Base-by-base conservation (phyloP, 371 early-diverging fungal species). In the Coemansia sp. region DNA sequence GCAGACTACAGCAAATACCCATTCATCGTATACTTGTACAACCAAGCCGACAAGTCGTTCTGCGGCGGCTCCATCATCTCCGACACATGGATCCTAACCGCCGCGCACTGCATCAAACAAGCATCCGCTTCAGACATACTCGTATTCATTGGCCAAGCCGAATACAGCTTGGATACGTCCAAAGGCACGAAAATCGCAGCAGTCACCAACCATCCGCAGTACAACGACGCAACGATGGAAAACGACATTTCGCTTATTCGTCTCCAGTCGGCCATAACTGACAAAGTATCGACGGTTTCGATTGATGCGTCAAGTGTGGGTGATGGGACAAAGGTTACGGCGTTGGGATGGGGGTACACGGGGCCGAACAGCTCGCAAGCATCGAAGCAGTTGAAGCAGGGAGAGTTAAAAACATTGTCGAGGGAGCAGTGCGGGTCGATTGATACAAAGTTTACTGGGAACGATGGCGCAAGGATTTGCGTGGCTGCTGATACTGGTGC, bases 301-400 rank as follows among this genome's bases (percentile, higher is more conserved):
- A 66, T 82, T 5, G 71, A 69, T 21, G 61, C 65, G 0, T 32
- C 54, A 2, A 29, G 46, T 3, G 58, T 82, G 15, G 71, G 66
- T 23, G 78, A 75, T 24, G 73, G 80, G 4, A 51, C 58, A 2
- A 59, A 48, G 9, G 67, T 80, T 6, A 73, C 70, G 9, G 83
- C 82, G 4, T 61, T 83, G 28, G 83, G 83, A 26, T 83, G 83
- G 83, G 83, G 83, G 4, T 74, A 68, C 28, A 82, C 80, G 6
- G 60, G 61, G 3, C 52, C 67, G 8, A 64, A 56, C 15, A 60
- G 65, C 13, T 41, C 61, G 0, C 53, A 67, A 6, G 63, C 76
- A 3, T 79, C 78, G 8, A 56, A 65, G 28, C 46, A 62, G 23
- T 58, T 83, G 29, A 64, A 75, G 17, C 58, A 72, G 61, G 83